Conservation (phyloP, 2,329 filamentous ascomycete genomes). For the Diaporthe vaccinii region DNA sequence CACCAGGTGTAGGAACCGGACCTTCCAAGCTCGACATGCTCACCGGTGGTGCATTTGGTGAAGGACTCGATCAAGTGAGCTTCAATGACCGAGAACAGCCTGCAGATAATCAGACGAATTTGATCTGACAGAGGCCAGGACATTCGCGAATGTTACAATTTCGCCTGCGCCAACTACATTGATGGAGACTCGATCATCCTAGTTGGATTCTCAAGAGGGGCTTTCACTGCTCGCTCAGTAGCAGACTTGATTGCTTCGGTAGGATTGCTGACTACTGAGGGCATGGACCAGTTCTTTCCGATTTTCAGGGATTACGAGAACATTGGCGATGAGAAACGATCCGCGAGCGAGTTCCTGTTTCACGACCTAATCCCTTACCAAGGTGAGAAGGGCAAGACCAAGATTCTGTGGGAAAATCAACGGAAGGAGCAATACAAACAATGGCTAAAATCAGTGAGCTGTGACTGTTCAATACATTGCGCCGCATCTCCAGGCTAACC, state of each 20-base stretch:
- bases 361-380: slow-evolving; percentile 45
- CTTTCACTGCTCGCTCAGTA: slow-evolving; percentile 56
- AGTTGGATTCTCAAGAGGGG: slow-evolving; percentile 56
- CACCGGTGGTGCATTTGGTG: slow-evolving; percentile 50
- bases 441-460: slow-evolving; percentile 52
- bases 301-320: slow-evolving; percentile 57
- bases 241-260: slow-evolving; percentile 55
- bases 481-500: neutral
- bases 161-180: slow-evolving; percentile 54
- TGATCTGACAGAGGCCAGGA: slow-evolving; percentile 42
- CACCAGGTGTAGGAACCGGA: slow-evolving; percentile 50
- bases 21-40: slow-evolving; percentile 47
- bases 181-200: slow-evolving; percentile 54
- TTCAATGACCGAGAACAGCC: neutral
- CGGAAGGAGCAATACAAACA: slow-evolving; percentile 52
- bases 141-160: slow-evolving; percentile 54
- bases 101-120: neutral
- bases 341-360: slow-evolving; percentile 44
- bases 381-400: slow-evolving; percentile 47
- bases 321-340: slow-evolving; percentile 46
- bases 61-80: slow-evolving; percentile 48
- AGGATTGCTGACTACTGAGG: slow-evolving; percentile 57
- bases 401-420: slow-evolving; percentile 50
- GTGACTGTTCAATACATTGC: neutral
- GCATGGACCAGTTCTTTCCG: slow-evolving; percentile 57